These are phyloP conservation scores for Diaporthe destruens DNA, from an alignment of 2,329 filamentous ascomycete species.

Conservation along the genomic window DNA sequence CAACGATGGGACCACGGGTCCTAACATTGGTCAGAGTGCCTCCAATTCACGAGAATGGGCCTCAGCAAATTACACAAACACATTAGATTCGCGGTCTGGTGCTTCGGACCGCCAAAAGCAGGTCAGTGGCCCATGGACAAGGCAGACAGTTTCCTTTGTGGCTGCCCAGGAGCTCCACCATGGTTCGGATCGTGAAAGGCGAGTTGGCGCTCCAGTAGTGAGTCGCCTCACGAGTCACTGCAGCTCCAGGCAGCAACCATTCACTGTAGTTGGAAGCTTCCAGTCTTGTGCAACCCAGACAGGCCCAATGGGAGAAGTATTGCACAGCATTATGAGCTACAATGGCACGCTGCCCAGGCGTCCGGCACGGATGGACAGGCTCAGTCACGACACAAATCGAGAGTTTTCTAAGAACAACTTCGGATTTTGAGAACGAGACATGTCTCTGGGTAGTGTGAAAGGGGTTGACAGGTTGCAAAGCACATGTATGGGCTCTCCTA, in stretches of 20 bases:
- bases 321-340: neutral
- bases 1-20: neutral
- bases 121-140: neutral
- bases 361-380: too few species aligned
- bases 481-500: neutral
- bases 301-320: neutral
- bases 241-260: neutral
- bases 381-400: neutral
- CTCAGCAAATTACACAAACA: neutral
- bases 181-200: neutral
- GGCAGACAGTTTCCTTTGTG: neutral
- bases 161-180: neutral
- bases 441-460: neutral
- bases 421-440: neutral
- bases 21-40: neutral
- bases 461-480: neutral
- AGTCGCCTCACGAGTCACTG: neutral
- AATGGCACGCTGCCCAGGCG: too few species aligned
- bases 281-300: neutral
- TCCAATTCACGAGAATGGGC: neutral
- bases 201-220: neutral
- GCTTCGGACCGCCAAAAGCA: neutral
- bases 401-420: neutral
- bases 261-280: neutral
- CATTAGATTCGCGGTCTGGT: neutral